Conservation (phyloP, 306 rosid genomes). For the Quercus berberidifolia region DNA sequence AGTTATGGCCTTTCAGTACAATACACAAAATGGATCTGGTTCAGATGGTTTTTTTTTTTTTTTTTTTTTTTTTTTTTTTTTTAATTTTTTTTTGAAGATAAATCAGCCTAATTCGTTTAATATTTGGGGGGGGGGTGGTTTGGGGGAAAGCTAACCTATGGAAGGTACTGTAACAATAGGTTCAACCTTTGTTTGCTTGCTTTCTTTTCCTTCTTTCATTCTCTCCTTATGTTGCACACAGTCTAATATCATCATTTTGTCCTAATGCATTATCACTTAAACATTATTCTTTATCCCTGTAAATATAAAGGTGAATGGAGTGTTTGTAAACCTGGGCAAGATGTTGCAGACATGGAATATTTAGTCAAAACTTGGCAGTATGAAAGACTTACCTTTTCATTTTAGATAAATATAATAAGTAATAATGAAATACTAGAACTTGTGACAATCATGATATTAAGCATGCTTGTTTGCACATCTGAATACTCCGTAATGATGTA, state of each 20-base stretch:
- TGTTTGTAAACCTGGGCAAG: not conserved
- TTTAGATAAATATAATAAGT: too few relatives aligned
- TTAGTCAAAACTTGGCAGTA: not conserved
- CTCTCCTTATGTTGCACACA: not conserved
- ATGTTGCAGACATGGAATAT: not conserved
- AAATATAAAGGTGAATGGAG: not conserved
- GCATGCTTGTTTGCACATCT: not conserved
- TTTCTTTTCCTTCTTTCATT: not conserved
- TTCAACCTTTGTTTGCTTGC: not conserved
- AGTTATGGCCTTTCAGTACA: not conserved
- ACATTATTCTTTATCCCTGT: not conserved
- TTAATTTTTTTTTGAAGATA: not conserved
- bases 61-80: not conserved
- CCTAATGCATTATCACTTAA: not conserved
- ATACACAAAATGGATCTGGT: not conserved
- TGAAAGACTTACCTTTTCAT: not conserved
- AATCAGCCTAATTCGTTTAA: not conserved
- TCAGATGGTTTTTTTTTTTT: not conserved
- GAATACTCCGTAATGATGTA: not conserved
- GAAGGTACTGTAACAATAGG: not conserved
- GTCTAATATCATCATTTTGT: not conserved
- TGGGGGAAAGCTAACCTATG: conserved; percentile 68
- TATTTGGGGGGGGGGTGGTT: conserved; percentile 66
- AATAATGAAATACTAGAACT: too few relatives aligned
- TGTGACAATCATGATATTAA: too few relatives aligned